Base-by-base conservation (phyloP, 1,284 basidiomycete genomes). In the Porodaedalea pini region DNA sequence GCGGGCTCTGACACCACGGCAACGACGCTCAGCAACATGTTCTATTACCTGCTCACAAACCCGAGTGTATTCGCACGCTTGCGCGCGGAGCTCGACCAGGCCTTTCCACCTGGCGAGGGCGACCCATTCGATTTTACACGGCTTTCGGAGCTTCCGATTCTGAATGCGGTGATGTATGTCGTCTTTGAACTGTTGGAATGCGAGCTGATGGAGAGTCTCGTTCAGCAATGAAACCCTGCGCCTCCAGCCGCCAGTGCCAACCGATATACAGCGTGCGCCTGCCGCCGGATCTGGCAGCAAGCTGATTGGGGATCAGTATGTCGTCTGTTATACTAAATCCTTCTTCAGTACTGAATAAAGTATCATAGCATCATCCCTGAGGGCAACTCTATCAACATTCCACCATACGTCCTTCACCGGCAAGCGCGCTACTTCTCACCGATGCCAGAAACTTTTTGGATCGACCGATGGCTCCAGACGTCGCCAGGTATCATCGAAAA, bases 341-440 rank as follows among this genome's bases (percentile, higher is more conserved):
- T 10, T 15, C 8, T 2, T 41, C 19, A n/a, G 15, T 19, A 19
- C 25, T 43, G 11, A 51, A 23, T 32, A 3, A 4, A 19, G 8
- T 29, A n/a, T 39, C 15, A 15, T 19, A 82, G 79, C 45, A 76
- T 73, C 57, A 67, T 83, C 2, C 78, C 79, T 1, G 78, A 78
- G 64, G 75, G 75, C 32, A 81, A 78, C 2, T 73, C 70, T 41
- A 70, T 78, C 11, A 76, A 73, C 55, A 68, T 80, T 36, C 77
- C 79, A 37, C 69, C 69, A 6, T 81, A 81, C 63, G 72, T 72
- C 29, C 63, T 82, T 7, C 81, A 82, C 48, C 68, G 72, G 31
- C 67, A 71, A 52, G 65, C 71, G 13, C 67, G 70, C 11, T 62
- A 76, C 64, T 77, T 77, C 58, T 73, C 65, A 2, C 71, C 72